A percentile compares a stretch with the other conserved stretches of the same genome.
These are phyloP conservation scores for Shiraia sp. DNA, from an alignment of 2,329 filamentous ascomycete species.

Conservation along the genomic window DNA sequence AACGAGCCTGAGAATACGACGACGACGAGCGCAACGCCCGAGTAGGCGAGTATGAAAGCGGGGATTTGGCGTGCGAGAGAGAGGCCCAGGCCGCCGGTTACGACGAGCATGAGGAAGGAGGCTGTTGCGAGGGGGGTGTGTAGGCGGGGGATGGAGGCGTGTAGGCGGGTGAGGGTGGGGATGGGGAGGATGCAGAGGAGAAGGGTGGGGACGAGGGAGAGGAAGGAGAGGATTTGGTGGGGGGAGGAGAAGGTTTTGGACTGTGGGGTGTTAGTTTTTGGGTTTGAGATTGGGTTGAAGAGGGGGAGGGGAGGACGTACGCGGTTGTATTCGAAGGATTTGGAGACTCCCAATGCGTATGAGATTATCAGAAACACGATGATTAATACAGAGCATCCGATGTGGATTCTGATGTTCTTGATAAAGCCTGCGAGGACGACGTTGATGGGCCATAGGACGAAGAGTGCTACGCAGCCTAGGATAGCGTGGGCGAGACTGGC, in stretches of 20 bases:
- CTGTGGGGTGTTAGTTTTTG: constrained; percentile 24
- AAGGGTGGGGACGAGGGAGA: constrained; percentile 51
- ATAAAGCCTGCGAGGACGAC: constrained; percentile 45
- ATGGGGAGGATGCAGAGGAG: constrained; percentile 28
- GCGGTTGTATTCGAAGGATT: constrained; percentile 45
- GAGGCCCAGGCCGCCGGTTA: constrained; percentile 41
- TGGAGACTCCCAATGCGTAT: constrained; percentile 48
- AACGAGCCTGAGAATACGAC: constrained; percentile 25
- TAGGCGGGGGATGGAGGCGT: constrained; percentile 46
- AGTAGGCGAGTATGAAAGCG: constrained; percentile 33
- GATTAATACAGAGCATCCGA: constrained; percentile 45
- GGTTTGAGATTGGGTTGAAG: neutral
- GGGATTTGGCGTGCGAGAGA: constrained; percentile 28
- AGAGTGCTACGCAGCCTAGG: constrained; percentile 37
- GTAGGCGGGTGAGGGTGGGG: constrained; percentile 35
- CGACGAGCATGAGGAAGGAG: constrained; percentile 29
- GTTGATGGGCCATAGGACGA: constrained; percentile 38
- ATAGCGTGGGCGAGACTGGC: constrained; percentile 37
- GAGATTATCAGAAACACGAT: constrained; percentile 44
- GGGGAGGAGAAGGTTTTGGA: constrained; percentile 49
- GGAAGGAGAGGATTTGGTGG: constrained; percentile 54
- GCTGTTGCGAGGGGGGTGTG: constrained; percentile 49
- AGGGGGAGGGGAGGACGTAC: constrained; percentile 28
- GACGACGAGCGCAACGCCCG: constrained; percentile 27
- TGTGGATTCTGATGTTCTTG: constrained; percentile 48